Base-by-base conservation (phyloP, 2,329 filamentous ascomycete species). In the Boeremia exigua region DNA sequence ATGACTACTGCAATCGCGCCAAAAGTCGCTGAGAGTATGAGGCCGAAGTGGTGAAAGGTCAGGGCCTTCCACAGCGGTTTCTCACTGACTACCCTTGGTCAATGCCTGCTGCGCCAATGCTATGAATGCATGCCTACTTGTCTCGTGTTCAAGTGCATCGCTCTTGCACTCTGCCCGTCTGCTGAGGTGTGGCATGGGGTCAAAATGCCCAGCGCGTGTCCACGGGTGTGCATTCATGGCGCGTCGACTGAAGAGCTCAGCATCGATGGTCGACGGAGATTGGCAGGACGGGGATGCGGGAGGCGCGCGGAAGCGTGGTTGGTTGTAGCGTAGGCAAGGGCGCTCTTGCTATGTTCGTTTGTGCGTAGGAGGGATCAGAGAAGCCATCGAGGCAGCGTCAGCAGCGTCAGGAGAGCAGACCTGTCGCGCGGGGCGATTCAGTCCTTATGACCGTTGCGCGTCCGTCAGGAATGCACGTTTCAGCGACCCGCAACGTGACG, bases 1-100 rank as follows among this genome's bases (percentile, higher is more conserved):
- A 85, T 72, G 11, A 76, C 52, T 30, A 82, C 73, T 3, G 84
- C 80, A 38, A 86, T 72, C 30, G 81, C 60, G 33, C 80, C 81
- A 67, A 86, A 86, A 15, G 78, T 75, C 12, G 79, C 82, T 34
- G 78, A 81, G 38, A 87, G 70, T 47, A 82, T 78, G 40, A 86
- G 77, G 54, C 82, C 82, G 27, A 87, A 74, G 27, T 80, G 72
- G 67, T 87, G 85, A 65, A 86, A 86, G 30, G 81, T 84, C 58
- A 85, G 67, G 44, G 76, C 76, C 66, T 81, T 75, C 79, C 80
- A 85, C 47, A 87, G 70, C n/a, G 76, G 75, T 17, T 71, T 72
- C 68, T 86, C 83, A 48, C 71, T 59, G 60, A 82, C 65, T 64
- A 46, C 17, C 7, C 32, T 11, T 17, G 4, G 48, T 66, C 47